Base-by-base conservation (phyloP, 2,329 filamentous ascomycete genomes). In the Knufia petricola region DNA sequence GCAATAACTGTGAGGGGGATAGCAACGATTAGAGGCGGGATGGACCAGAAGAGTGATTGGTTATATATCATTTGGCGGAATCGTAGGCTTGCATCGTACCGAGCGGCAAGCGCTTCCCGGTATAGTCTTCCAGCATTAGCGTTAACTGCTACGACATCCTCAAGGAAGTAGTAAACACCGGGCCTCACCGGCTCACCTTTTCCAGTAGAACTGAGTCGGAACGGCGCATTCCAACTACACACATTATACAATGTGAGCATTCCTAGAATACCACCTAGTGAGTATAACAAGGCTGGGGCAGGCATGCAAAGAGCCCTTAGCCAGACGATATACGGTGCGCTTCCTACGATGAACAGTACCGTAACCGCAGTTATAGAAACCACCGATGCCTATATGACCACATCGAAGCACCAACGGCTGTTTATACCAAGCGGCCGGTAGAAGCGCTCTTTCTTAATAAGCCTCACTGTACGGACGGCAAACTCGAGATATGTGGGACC, bases 81-180 rank as follows among this genome's bases (percentile, higher is more conserved):
- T 48, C 69, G 67, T 48, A 69, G 69, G 49, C 76, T 79, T 3
- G 71, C 72, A 12, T 73, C 65, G 54, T 78, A 79, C 52, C 76
- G 66, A 34, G 66, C 70, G 43, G 71, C 64, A 19, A 79, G 59
- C 0, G 71, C 71, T 56, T 71, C 66, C 38, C 76, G 68, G 54
- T 74, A 79, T 1, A 65, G 70, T 50, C 73, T 69, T 1, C 76
- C 76, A 8, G 77, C 80, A 3, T 71, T 74, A 17, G 78, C 81
- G 58, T 84, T 82, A 32, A 84, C 81, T 3, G 78, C 79, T 10
- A 82, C 73, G 20, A 83, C 72, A 57, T 85, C 81, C 62, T 85
- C 81, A 21, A 84, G 76, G 23, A 84, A 70, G 43, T 80, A 81
- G 56, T 82, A 81, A 1, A 77, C 71, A 2, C 78, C 73, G 0